Conservation (phyloP, 2,329 filamentous ascomycete genomes). For the Diaporthe nobilis region DNA sequence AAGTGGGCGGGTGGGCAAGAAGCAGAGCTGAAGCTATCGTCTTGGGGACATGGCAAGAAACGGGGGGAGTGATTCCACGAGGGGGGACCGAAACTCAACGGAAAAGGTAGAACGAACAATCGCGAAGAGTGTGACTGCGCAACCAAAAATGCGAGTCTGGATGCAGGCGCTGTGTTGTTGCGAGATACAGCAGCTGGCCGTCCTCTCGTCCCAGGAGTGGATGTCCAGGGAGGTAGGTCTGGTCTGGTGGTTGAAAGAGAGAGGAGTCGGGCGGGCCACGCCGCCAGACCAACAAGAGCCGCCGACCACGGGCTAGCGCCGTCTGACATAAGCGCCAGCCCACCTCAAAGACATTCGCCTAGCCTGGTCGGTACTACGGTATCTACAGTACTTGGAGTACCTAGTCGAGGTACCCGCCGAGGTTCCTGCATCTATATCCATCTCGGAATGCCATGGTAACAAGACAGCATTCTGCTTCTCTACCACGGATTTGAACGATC, state of each 20-base stretch:
- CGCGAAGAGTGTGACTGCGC: slow-evolving; percentile 35
- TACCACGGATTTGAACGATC: neutral
- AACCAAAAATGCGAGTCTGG: slow-evolving; percentile 36
- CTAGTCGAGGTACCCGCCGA: neutral
- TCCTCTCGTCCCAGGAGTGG: slow-evolving; percentile 38
- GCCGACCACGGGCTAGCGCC: slow-evolving; percentile 17
- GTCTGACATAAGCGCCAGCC: slow-evolving; percentile 17
- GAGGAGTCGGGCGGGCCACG: slow-evolving; percentile 33
- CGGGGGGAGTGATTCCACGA: slow-evolving; percentile 33
- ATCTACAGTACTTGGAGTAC: neutral
- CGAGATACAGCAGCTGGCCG: slow-evolving; percentile 32
- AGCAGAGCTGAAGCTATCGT: slow-evolving; percentile 41
- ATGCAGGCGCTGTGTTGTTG: slow-evolving; percentile 34
- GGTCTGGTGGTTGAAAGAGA: slow-evolving; percentile 31
- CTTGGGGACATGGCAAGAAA: slow-evolving; percentile 42
- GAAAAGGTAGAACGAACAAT: slow-evolving; percentile 46
- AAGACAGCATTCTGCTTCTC: neutral
- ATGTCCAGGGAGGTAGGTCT: slow-evolving; percentile 33
- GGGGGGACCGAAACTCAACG: slow-evolving; percentile 39
- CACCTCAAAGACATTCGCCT: neutral
- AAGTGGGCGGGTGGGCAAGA: slow-evolving; percentile 38
- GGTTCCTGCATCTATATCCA: neutral
- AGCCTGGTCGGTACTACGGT: neutral
- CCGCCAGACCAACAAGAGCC: slow-evolving; percentile 26
- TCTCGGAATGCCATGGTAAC: neutral